Conservation (phyloP, 208 protist species). For the Leishmania aethiopica region DNA sequence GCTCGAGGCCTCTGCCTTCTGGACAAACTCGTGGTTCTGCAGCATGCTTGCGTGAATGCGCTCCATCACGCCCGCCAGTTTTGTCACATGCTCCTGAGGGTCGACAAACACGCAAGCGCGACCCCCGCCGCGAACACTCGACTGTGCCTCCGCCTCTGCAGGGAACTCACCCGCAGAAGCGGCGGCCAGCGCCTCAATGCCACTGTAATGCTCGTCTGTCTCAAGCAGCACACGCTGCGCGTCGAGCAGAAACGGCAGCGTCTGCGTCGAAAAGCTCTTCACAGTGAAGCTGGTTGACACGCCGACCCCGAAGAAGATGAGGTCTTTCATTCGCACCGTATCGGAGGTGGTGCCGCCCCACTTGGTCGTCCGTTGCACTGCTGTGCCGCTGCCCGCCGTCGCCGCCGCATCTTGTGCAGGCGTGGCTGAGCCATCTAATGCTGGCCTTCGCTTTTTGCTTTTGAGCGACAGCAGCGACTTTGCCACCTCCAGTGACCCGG, state of each 20-base stretch:
- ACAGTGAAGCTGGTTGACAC: constrained; percentile 56
- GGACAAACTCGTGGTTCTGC: constrained; percentile 9
- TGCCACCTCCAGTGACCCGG: constrained; percentile 66
- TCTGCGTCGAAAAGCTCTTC: constrained; percentile 49
- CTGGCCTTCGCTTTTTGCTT: constrained; percentile 40
- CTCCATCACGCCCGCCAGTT: constrained; percentile 13
- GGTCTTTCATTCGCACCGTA: constrained; percentile 38
- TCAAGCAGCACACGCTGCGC: constrained; percentile 54
- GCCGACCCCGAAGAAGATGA: constrained; percentile 74
- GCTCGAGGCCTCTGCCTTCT: constrained; percentile 7
- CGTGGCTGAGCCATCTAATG: not conserved
- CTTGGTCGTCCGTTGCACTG: constrained; percentile 8
- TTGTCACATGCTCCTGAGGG: constrained; percentile 7
- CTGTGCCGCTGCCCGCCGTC: not conserved
- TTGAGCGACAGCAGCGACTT: constrained; percentile 65
- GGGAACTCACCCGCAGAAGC: not conserved
- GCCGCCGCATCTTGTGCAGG: not conserved
- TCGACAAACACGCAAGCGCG: constrained; percentile 5
- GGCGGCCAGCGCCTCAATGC: not conserved
- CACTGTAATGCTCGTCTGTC: constrained; percentile 60
- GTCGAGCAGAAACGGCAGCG: constrained; percentile 56
- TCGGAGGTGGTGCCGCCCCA: not conserved
- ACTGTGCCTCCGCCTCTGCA: not conserved
- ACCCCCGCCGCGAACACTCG: not conserved
- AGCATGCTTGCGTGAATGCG: constrained; percentile 1